Base-by-base conservation (phyloP, 140 eudicot species). In the Ambrosia hybrid region DNA sequence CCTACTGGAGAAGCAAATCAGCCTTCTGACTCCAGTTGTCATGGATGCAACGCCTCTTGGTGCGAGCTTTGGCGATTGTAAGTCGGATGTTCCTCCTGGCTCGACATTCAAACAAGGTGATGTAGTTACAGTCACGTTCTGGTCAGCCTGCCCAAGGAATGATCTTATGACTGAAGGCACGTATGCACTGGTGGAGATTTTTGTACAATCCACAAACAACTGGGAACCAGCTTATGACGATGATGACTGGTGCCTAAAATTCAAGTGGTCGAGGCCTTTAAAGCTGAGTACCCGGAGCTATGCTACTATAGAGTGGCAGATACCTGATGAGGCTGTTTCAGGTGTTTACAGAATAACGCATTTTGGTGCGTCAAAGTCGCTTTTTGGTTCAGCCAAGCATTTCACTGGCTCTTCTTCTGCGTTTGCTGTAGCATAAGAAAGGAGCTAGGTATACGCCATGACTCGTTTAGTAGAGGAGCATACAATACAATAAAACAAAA, bases 91-190 rank as follows among this genome's bases (percentile, higher is more conserved):
- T 11, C 82, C 87, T 56, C 36, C 63, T 7, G 80, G 71, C 30
- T 76, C 87, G 4, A 65, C 72, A 56, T 82, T 79, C 78, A 79
- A 73, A 77, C 56, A 73, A 63, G 87, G 87, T 1, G 87, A 82
- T 37, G 58, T 60, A 34, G 87, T 82, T 38, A 75, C 65, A 6
- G 87, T 67, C 36, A 68, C 51, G 7, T 85, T 85, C 79, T 76
- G 81, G 83, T 76, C 87, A 38, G 90, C 90, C 51, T 85, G 90
- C 82, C 90, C 90, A 0, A 85, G 90, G 49, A 85, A 85, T 58
- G 90, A 85, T 70, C 85, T 80, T 33, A 73, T 85, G 90, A 85
- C 90, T 0, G 87, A 82, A 51, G 87, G 90, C 64, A 85, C 87
- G 3, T 85, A 14, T 39, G 83, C 87, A n/a, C 72, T 82, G 52